Conservation (phyloP, 352 stramenopile species). For the Pythium phragmiticola region DNA sequence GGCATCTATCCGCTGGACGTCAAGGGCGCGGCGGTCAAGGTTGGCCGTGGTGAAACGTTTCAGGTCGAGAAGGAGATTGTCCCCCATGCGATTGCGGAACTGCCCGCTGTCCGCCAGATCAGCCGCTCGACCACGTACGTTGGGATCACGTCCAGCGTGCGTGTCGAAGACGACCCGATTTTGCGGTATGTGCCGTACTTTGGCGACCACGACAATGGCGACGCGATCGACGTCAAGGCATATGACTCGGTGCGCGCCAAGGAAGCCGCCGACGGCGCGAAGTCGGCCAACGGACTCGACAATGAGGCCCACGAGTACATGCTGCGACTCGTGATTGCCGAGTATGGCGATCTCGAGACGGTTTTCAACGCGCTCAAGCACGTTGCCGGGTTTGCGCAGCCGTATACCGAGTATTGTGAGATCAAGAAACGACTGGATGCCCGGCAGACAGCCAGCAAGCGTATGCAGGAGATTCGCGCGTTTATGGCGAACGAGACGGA, state of each 20-base stretch:
- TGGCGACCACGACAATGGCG: constrained; percentile 87
- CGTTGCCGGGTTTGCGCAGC: constrained; percentile 52
- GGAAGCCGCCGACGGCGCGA: constrained; percentile 11
- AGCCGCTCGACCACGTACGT: constrained; percentile 68
- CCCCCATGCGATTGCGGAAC: constrained; percentile 6
- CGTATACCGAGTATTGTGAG: constrained; percentile 62
- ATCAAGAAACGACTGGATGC: constrained; percentile 69
- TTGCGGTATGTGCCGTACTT: constrained; percentile 91
- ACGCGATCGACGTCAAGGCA: constrained; percentile 67
- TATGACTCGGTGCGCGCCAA: constrained; percentile 53
- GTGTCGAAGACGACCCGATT: constrained; percentile 86
- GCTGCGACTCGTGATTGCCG: constrained; percentile 55
- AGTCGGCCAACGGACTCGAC: constrained; percentile 45
- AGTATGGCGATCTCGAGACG: constrained; percentile 48
- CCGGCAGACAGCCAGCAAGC: constrained; percentile 29
- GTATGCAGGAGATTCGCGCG: constrained; percentile 36
- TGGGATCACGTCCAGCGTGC: constrained; percentile 68
- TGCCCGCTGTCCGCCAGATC: constrained; percentile 38
- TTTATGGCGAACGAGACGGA: constrained; percentile 11
- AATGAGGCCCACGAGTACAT: constrained; percentile 72
- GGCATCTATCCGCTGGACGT: constrained; percentile 13
- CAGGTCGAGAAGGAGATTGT: constrained; percentile 26
- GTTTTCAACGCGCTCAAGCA: constrained; percentile 67
- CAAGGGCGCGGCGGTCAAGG: constrained; percentile 11
- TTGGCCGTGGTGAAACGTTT: constrained; percentile 28